Percentiles rank a stretch among this genome's conserved stretches.
Evolutionary conservation across 1,284 basidiomycete species (phyloP).

Genomic region (Leccinum subspadiceum): DNA sequence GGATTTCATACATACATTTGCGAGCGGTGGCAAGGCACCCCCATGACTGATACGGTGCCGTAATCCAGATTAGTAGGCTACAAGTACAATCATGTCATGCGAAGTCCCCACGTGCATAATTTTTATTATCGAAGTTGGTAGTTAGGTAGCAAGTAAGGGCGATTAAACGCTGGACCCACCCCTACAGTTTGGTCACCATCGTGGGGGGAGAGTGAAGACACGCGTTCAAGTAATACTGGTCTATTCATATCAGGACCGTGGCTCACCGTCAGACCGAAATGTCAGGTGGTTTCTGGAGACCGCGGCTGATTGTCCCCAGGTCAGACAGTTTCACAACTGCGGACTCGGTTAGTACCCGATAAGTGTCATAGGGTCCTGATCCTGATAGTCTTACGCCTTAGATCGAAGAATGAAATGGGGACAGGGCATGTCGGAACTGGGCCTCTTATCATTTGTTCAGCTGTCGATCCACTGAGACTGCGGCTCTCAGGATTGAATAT

Average conservation of each 20-base stretch:
- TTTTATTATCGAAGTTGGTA: background rate
- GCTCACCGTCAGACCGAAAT: background rate
- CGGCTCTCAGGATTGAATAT: background rate
- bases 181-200: background rate
- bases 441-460: background rate
- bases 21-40: background rate
- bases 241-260: background rate
- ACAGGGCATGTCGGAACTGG: slow-evolving; percentile 1
- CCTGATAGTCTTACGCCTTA: background rate
- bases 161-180: background rate
- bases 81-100: background rate
- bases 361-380: slow-evolving; percentile 22
- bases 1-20: background rate
- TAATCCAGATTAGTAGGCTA: slow-evolving; percentile 2
- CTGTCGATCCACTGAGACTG: background rate
- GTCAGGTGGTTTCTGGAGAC: background rate
- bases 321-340: background rate
- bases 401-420: slow-evolving; percentile 6
- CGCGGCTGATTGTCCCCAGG: background rate
- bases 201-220: background rate
- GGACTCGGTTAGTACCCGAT: background rate
- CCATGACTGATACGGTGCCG: slow-evolving; percentile 1
- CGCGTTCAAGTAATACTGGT: background rate
- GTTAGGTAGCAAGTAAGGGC: background rate
- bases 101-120: background rate